Base-by-base conservation (phyloP, 2,329 filamentous ascomycete genomes). In the Trematosphaeria pertusa region DNA sequence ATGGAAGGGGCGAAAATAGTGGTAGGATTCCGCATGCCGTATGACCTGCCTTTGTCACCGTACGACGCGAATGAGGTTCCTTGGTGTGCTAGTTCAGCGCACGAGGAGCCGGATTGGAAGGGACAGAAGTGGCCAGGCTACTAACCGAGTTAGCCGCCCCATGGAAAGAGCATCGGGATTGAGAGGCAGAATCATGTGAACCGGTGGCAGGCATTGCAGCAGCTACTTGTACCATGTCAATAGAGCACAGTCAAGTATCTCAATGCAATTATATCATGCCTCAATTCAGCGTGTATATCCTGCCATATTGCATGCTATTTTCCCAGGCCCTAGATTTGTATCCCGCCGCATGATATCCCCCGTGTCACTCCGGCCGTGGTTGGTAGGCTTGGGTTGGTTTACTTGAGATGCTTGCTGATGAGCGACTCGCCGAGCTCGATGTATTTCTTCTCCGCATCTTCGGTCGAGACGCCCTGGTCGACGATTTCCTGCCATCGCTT, bases 21-120 rank as follows among this genome's bases (percentile, higher is more conserved):
- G 0, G 79, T 96, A 3, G 89, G 88, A 0, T 74, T 93, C 20
- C 81, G 91, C 12, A 86, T 96, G 73, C 89, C 91, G n/a, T 96
- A 96, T 69, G 86, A 86, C 69, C 72, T 92, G 5, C 91, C 91
- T 0, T 69, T 96, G 20, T 82, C 83, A 37, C 75, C 75, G 5
- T 96, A 96, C 61, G 74, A 67, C 0, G 54, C 70, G 6, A 68
- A 72, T 4, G 89, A 95, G 62, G 74, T 80, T 36, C 91, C 91
- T 1, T 96, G 91, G 92, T 89, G 88, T 49, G 87, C 87, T 3
- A 85, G 82, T 2, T 74, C 78, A 61, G 64, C 62, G 1, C 80
- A 92, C 62, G 47, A 51, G 0, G 81, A 86, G 61, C 82, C 81
- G 10, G 89, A 93, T 72, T 83, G 83, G 75, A 76, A 73, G 51